A percentile compares a stretch with the other conserved stretches of the same genome.
Evolutionary conservation across 2,329 filamentous ascomycete genomes (phyloP).

Genomic region (Neospermospora avenae): DNA sequence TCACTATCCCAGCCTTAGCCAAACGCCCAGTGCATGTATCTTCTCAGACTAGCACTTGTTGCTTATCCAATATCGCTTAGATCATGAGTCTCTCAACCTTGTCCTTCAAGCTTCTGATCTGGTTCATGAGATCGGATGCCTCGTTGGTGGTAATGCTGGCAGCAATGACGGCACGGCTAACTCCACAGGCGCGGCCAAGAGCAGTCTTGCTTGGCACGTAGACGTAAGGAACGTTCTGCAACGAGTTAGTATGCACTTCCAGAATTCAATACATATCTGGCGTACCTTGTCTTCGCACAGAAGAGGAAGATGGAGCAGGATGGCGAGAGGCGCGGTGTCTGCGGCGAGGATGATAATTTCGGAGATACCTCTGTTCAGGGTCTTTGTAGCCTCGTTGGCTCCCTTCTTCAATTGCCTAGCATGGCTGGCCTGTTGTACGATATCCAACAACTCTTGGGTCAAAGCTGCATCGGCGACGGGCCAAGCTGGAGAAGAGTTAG

Average conservation of each 20-base stretch:
- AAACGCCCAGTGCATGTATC: conserved; percentile 18
- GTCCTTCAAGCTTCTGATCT: conserved; percentile 87
- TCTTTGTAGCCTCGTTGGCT: conserved; percentile 84
- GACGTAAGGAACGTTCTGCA: conserved; percentile 65
- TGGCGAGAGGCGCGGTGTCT: conserved; percentile 83
- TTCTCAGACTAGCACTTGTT: conserved; percentile 4
- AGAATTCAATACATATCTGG: neutral
- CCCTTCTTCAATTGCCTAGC: conserved; percentile 83
- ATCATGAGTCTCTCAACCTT: conserved; percentile 96
- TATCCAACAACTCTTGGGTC: conserved; percentile 77
- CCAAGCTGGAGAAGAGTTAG: conserved; percentile 50
- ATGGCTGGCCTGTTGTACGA: conserved; percentile 59
- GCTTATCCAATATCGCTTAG: conserved; percentile 45
- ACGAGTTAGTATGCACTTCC: conserved; percentile 31
- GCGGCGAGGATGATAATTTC: conserved; percentile 88
- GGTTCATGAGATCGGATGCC: conserved; percentile 78
- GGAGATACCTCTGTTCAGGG: conserved; percentile 83
- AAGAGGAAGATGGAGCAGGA: conserved; percentile 84
- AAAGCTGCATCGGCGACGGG: conserved; percentile 70
- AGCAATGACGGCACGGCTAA: conserved; percentile 82
- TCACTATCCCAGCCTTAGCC: conserved; percentile 10
- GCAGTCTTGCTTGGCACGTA: conserved; percentile 77
- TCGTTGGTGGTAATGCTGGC: conserved; percentile 90
- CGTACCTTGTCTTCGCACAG: conserved; percentile 71
- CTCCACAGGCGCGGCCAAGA: conserved; percentile 85